phyloP scores from a whole-genome alignment of 441 rosid genomes.

The Pelargonium cotyledonis region DNA sequence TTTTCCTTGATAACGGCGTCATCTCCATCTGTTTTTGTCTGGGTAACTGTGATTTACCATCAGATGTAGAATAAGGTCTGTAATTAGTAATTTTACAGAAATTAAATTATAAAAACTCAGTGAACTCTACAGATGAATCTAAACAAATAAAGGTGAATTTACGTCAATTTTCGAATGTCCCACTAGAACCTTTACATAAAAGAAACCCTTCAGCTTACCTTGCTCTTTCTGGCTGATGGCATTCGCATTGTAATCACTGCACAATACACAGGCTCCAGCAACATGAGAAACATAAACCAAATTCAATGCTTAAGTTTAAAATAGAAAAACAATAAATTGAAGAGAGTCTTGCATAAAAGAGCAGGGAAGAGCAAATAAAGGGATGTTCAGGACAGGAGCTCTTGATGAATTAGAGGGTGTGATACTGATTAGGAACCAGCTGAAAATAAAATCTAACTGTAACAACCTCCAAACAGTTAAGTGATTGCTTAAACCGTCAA shows the following conservation, averaged over 20 bases:
- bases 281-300: slow-evolving; percentile 7
- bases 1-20: slow-evolving; percentile 19
- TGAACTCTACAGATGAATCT: neutral
- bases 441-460: neutral
- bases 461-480: neutral
- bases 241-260: slow-evolving; percentile 30
- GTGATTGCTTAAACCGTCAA: neutral
- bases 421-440: neutral
- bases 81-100: neutral
- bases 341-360: neutral
- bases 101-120: neutral
- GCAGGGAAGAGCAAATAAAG: neutral
- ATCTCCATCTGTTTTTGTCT: slow-evolving; percentile 12
- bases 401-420: neutral
- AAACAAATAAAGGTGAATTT: neutral
- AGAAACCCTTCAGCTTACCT: slow-evolving; percentile 26
- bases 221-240: slow-evolving; percentile 21
- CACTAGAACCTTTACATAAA: neutral
- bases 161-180: neutral
- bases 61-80: slow-evolving; percentile 9
- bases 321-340: neutral
- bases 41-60: slow-evolving; percentile 18
- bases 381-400: neutral
- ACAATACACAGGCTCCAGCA: slow-evolving; percentile 16
- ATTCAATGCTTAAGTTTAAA: neutral